Percentiles rank a stretch among this genome's conserved stretches.
These are phyloP conservation scores for Brasenia schreberi DNA, from an alignment of 164 flowering plant genomes.

Conservation along the genomic window DNA sequence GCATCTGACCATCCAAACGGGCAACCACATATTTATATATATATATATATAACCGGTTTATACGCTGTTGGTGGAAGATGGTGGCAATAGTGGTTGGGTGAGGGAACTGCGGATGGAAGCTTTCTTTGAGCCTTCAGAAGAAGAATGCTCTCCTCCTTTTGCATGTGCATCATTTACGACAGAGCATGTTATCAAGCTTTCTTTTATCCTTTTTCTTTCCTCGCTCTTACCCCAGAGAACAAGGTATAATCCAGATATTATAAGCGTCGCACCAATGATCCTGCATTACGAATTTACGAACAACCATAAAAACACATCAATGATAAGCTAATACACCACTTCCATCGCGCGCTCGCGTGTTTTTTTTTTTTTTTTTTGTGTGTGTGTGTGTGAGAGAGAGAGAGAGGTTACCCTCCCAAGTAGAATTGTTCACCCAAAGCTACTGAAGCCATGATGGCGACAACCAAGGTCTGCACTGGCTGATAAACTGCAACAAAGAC, in stretches of 20 bases:
- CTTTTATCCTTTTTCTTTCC: slow-evolving; percentile 38
- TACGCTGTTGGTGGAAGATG: neutral
- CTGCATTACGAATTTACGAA: slow-evolving; percentile 22
- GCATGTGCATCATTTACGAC: neutral
- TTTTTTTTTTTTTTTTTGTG: too few species aligned
- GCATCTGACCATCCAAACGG: neutral
- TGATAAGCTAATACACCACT: too few species aligned
- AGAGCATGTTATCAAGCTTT: slow-evolving; percentile 2
- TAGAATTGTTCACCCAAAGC: slow-evolving; percentile 92
- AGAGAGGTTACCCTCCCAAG: slow-evolving; percentile 69
- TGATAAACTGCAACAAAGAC: slow-evolving; percentile 98
- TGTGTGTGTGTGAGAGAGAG: too few species aligned
- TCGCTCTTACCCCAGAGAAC: slow-evolving; percentile 95
- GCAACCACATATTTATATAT: too few species aligned
- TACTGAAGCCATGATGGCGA: slow-evolving; percentile 84
- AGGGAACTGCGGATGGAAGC: neutral
- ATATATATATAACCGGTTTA: neutral
- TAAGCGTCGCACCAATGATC: slow-evolving; percentile 86
- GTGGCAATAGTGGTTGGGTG: neutral
- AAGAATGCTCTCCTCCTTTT: neutral
- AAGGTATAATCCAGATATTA: slow-evolving; percentile 69
- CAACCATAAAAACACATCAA: neutral
- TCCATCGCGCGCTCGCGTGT: too few species aligned
- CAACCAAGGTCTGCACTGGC: slow-evolving; percentile 96
- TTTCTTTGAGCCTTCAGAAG: neutral